Evolutionary conservation across 176 grass and related monocot species (phyloP), one percentile per base, ranked within the genome.

Genomic region (Musa beccarii): DNA sequence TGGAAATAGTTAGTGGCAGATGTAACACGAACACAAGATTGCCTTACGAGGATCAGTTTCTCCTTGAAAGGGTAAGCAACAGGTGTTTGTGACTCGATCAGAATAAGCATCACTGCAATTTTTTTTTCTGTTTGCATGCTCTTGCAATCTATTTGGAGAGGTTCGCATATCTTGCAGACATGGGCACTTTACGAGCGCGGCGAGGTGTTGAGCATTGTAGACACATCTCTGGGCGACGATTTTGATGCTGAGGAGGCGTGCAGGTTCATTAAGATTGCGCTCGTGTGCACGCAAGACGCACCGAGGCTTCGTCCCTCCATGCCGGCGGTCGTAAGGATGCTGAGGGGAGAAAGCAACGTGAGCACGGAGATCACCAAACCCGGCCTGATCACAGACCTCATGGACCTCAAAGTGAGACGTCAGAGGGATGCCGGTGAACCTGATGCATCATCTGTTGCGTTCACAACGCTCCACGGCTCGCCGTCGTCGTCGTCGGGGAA

Each of bases 1-100:
- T 68, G 66, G 66, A 68, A 68, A 68, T 68, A 68, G 10, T 68
- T 68, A 68, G 28, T 68, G 66, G 66, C 21, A 68, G 66, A 68
- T 34, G 24, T 43, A 68, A 68, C 29, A 26, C 29, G 0, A 68
- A 43, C 12, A 68, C 8, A 49, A 68, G 66, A 43, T 43, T 68
- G 66, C 66, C 66, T 16, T 49, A 7, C 16, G 66, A 68, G 23
- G 66, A 68, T 5, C 66, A 68, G 15, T 49, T 28, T 34, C 66
- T 68, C 12, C 66, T 68, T 68, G 66, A 68, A 68, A 68, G 66
- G 16, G 66, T 68, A 68, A 68, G 66, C 11, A 68, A 8, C 1
- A 9, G 17, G 15, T n/a, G 20, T 62, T 62, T 21, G 20, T 8
- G 20, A 62, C 11, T 68, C 34, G 24, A 68, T 14, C 66, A 68